Evolutionary conservation across 2,329 filamentous ascomycete species (phyloP).

Genomic region (Microcyclosporella mali): DNA sequence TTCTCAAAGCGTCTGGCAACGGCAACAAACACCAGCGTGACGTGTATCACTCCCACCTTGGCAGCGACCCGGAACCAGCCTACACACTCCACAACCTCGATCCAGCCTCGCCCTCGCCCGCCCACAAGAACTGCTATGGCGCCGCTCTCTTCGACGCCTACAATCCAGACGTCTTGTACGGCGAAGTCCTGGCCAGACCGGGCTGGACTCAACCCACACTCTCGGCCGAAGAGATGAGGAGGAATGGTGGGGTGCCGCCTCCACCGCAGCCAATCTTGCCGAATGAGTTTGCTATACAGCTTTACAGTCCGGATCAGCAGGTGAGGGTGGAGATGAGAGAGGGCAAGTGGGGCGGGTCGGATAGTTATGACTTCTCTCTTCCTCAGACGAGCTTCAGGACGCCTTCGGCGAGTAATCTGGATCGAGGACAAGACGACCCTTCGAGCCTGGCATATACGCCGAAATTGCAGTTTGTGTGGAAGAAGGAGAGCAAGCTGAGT

Average conservation of each 20-base stretch:
- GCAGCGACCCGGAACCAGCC: slow-evolving; percentile 69
- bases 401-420: slow-evolving; percentile 71
- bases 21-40: slow-evolving; percentile 48
- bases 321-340: slow-evolving; percentile 64
- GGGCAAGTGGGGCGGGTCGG: slow-evolving; percentile 71
- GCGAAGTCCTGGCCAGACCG: slow-evolving; percentile 75
- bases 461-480: slow-evolving; percentile 80
- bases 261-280: slow-evolving; percentile 68
- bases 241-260: slow-evolving; percentile 58
- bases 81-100: slow-evolving; percentile 76
- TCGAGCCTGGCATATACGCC: slow-evolving; percentile 51
- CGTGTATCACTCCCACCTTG: slow-evolving; percentile 60
- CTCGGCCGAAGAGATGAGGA: slow-evolving; percentile 72
- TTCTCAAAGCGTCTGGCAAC: slow-evolving; percentile 50
- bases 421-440: slow-evolving; percentile 62
- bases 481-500: slow-evolving; percentile 75
- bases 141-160: slow-evolving; percentile 77
- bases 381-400: slow-evolving; percentile 76
- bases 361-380: slow-evolving; percentile 88
- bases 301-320: slow-evolving; percentile 90
- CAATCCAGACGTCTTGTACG: slow-evolving; percentile 75
- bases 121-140: slow-evolving; percentile 76
- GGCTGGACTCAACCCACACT: slow-evolving; percentile 79
- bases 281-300: slow-evolving; percentile 71
- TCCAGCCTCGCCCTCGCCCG: slow-evolving; percentile 53